Evolutionary conservation across 345 rosid genomes (phyloP), one percentile per base, ranked within the genome.

Genomic region (Acer yangbiense): DNA sequence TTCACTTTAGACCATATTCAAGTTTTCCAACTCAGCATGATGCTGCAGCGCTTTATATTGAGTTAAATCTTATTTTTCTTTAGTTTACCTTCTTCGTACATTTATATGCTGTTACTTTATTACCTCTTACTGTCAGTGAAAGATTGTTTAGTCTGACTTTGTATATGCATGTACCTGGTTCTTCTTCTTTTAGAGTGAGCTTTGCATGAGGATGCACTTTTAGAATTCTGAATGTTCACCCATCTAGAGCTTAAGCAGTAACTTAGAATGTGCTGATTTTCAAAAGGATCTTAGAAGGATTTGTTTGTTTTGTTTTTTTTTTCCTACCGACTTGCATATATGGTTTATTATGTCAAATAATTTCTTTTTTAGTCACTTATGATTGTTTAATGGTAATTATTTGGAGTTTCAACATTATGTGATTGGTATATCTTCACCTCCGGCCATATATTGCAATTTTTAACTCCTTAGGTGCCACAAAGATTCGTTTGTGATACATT

Each of bases 21-120:
- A 63, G 52, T 72, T 39, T 21, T 58, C 32, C 27, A n/a, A 20
- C 66, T 35, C 20, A 6, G 52, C 75, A n/a, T 72, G 52, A 65
- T 63, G 21, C 39, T 73, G 21, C n/a, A 63, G 57, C 54, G 27
- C 17, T 72, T 21, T 74, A 23, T 52, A 16, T 70, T 9, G 14
- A 25, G 9, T 68, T 68, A 46, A 60, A 21, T 61, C 50, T 62
- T 50, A 62, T 14, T 27, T 17, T 29, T 60, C 50, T 35, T 69
- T 64, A 32, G 35, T 60, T 13, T 75, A 52, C 16, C 67, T n/a
- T 62, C 78, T 63, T 57, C 21, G 18, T 65, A n/a, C 27, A 39
- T 76, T 70, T 68, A 23, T 74, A 4, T 23, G 69, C 60, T 54
- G 39, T 18, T 73, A 66, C 12, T 64, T 60, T 20, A 12, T 65